A percentile compares a stretch with the other conserved stretches of the same genome.
These are phyloP conservation scores for Areca catechu DNA, from an alignment of 176 grass and related monocot species.

Conservation along the genomic window DNA sequence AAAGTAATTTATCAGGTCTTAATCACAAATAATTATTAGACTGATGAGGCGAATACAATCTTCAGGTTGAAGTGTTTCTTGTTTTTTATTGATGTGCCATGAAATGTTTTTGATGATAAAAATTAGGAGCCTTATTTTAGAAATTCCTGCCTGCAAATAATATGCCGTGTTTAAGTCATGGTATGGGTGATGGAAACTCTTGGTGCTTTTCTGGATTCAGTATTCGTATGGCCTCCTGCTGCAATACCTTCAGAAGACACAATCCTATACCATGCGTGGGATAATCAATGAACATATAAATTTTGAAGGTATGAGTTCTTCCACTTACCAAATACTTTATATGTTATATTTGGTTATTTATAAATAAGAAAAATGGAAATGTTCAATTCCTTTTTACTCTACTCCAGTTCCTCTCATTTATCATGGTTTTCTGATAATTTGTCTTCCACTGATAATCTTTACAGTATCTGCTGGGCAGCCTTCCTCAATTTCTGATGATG, in stretches of 20 bases:
- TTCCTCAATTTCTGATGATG: slow-evolving; percentile 70
- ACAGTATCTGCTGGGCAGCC: slow-evolving; percentile 73
- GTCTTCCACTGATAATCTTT: slow-evolving; percentile 26
- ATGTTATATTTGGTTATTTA: not conserved
- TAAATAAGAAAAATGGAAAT: slow-evolving; percentile 7
- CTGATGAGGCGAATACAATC: too few relatives aligned
- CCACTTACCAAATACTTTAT: not conserved
- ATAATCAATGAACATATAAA: slow-evolving; percentile 82
- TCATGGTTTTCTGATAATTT: slow-evolving; percentile 16
- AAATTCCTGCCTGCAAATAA: too few relatives aligned
- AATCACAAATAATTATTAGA: too few relatives aligned
- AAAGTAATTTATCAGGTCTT: too few relatives aligned
- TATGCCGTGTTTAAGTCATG: too few relatives aligned
- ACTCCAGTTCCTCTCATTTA: slow-evolving; percentile 13
- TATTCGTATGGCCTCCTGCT: slow-evolving; percentile 89
- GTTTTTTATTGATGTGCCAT: too few relatives aligned
- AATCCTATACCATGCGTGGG: slow-evolving; percentile 75
- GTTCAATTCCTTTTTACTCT: not conserved
- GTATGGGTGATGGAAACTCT: too few relatives aligned
- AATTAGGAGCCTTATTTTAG: too few relatives aligned
- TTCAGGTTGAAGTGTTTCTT: too few relatives aligned
- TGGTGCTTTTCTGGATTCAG: slow-evolving; percentile 33
- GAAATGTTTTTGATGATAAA: too few relatives aligned
- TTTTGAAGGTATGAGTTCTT: slow-evolving; percentile 64
- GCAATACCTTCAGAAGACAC: slow-evolving; percentile 87